phyloP scores from a whole-genome alignment of 2,329 filamentous ascomycete genomes.

The Xylariaceae sp. region DNA sequence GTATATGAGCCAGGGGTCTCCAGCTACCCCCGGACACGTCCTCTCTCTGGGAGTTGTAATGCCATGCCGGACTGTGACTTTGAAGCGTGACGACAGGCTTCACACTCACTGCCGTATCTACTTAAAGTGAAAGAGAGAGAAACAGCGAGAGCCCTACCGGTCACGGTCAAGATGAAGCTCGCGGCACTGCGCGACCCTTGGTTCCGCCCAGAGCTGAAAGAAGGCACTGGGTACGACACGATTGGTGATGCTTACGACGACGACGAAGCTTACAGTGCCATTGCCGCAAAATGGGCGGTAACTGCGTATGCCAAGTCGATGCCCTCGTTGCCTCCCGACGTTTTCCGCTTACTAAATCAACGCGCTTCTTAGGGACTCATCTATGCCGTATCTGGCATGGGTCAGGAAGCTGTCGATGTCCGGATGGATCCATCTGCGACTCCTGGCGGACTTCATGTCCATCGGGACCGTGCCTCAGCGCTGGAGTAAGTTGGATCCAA shows the following conservation, averaged over 20 bases:
- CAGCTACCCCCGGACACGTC: too few species aligned
- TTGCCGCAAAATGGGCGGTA: constrained; percentile 9
- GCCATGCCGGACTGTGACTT: background rate
- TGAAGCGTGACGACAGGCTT: background rate
- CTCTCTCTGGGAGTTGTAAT: background rate
- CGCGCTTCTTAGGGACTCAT: background rate
- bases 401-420: constrained; percentile 14
- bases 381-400: constrained; percentile 11
- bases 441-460: constrained; percentile 22
- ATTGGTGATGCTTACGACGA: constrained; percentile 17
- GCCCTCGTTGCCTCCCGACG: background rate
- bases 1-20: too few species aligned
- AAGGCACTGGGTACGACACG: constrained; percentile 3
- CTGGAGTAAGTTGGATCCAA: constrained; percentile 11
- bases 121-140: too few species aligned
- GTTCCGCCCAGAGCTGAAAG: constrained; percentile 13
- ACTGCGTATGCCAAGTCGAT: constrained; percentile 3
- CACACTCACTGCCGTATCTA: background rate
- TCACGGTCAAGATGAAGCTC: background rate
- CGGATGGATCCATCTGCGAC: constrained; percentile 18
- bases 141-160: background rate
- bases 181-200: constrained; percentile 5
- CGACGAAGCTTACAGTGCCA: constrained; percentile 1
- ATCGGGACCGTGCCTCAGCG: constrained; percentile 20
- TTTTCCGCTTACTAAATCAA: background rate